Evolutionary conservation across 495 filamentous ascomycete species (phyloP).

Genomic region (Aspergillus heteromorphus): DNA sequence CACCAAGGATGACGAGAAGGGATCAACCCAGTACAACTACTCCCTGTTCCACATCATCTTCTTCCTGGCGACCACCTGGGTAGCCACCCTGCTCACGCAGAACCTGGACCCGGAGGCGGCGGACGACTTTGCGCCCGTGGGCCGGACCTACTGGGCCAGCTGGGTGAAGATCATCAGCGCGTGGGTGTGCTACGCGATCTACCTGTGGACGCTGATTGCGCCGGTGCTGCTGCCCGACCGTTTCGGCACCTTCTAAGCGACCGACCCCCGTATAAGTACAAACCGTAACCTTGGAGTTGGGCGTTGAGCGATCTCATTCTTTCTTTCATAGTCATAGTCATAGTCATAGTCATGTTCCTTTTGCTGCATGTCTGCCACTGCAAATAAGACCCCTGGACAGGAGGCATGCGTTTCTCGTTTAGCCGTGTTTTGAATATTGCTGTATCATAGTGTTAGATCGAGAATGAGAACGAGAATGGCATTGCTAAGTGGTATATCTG

Average conservation of each 20-base stretch:
- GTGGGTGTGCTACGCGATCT: constrained; percentile 95
- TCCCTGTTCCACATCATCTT: constrained; percentile 97
- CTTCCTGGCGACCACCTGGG: constrained; percentile 92
- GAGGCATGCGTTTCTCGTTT: not conserved
- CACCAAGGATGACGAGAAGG: constrained; percentile 80
- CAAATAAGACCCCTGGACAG: not conserved
- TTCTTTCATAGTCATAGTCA: not conserved
- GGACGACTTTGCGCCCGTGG: constrained; percentile 81
- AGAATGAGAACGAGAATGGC: not conserved
- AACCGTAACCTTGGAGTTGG: constrained; percentile 6
- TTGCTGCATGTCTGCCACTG: not conserved
- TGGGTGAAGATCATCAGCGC: constrained; percentile 99
- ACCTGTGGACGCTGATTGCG: constrained; percentile 86
- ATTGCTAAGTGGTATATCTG: not conserved
- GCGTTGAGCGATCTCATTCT: constrained; percentile 2
- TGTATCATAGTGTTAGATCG: not conserved
- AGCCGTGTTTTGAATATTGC: not conserved
- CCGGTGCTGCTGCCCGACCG: constrained; percentile 81
- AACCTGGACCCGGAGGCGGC: constrained; percentile 62
- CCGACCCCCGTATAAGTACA: not conserved
- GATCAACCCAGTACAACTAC: constrained; percentile 92
- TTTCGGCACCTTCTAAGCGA: constrained; percentile 51
- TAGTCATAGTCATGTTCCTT: not conserved
- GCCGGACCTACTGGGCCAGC: constrained; percentile 92
- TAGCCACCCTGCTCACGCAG: constrained; percentile 86